Evolutionary conservation across 345 rosid species (phyloP), one percentile per base, ranked within the genome.

Genomic region (Jatropha curcas): DNA sequence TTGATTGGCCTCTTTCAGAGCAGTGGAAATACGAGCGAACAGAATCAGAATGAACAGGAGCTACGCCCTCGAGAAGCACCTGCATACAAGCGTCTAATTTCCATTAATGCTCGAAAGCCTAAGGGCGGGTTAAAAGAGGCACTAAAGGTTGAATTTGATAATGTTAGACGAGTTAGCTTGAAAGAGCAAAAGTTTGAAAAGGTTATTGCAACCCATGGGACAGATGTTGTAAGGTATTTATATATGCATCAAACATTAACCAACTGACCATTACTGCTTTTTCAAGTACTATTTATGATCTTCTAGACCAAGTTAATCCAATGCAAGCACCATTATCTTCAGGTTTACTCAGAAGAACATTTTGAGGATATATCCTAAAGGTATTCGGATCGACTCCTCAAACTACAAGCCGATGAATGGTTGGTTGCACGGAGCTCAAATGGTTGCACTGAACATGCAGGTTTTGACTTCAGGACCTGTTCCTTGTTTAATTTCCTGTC

Each of bases 361-460:
- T 73, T 77, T 87, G 61, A 80, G 90, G 65, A 79, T 85, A 69
- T 85, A 85, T 74, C 90, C 90, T 7, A 87, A 83, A 77, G 87
- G 90, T 51, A 80, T 84, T 71, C 86, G 88, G 68, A 76, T 87
- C 64, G 77, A 74, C 77, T 87, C 90, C 51, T 87, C 90, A 41
- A 87, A 87, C 74, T 87, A 85, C 82, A 85, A 83, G 75, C 90
- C 90, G 46, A 79, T 80, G 72, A 68, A 74, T 17, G 88, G 81
- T 60, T 85, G 75, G 74, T 46, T 63, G 50, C 77, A 77, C 43
- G 81, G 81, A 60, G 81, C 74, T 73, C 81, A 77, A 58, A 77
- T 77, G 81, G 75, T 77, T 30, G 81, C 81, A 24, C 74, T 77
- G 48, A 72, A 68, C 39, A 77, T 77, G 81, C 81, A 77, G 81